Base-by-base conservation (phyloP, 352 stramenopile genomes). In the Globisporangium middletonii region DNA sequence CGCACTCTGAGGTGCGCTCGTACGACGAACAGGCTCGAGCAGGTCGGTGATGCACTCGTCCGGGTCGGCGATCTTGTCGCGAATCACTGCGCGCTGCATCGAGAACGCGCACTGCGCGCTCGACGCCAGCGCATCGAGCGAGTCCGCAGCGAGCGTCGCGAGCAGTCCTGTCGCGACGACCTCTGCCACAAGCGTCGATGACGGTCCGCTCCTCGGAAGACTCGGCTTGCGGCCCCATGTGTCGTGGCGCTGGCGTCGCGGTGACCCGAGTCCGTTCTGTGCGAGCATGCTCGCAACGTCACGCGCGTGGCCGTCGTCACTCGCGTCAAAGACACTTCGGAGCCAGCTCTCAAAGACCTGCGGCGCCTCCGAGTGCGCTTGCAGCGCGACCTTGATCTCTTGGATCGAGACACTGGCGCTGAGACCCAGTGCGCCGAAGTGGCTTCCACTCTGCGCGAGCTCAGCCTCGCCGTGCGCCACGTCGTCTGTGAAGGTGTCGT, bases 331-430 rank as follows among this genome's bases (percentile, higher is more conserved):
- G 9, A 57, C 55, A 47, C 49, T 65, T 62, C 80, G 82, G 69
- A 86, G 73, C 75, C 71, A 83, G 23, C 62, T 62, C 52, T 86
- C 75, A 46, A 86, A 79, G 41, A 80, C 55, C 27, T 78, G 68
- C 16, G 71, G 63, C 1, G 63, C 61, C 38, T 82, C 73, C 0
- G 72, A 79, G 35, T 75, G 72, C 15, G 73, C 77, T 19, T 75
- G 63, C 28, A 83, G 50, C 18, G 67, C 69, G 41, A 86, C 51
- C 52, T 81, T 86, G 38, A 86, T 65, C 51, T 83, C 73, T 37
- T 82, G 67, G 30, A 83, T 51, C 2, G 72, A 35, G 19, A 76
- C 67, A 26, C 63, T 59, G 3, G 77, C 45, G 48, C 43, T 44
- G 16, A 66, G 13, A 9, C 60, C 54, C 12, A 62, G 43, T 9